Conservation (phyloP, 73 alveolate species). For the Symbiodinium pilosum region DNA sequence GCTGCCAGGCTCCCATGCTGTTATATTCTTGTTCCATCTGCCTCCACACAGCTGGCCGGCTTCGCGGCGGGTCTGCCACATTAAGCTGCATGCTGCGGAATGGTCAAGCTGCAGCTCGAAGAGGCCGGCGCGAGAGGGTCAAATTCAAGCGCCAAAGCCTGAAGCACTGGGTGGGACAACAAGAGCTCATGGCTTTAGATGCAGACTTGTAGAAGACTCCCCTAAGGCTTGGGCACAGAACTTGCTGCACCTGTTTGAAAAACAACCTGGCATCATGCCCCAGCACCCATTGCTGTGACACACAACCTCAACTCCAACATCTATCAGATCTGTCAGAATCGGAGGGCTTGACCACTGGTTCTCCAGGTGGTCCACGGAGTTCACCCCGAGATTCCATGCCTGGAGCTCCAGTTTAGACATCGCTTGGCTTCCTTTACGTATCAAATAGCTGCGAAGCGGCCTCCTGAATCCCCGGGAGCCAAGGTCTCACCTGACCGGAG, state of each 20-base stretch:
- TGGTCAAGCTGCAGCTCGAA: background rate
- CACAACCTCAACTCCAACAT: background rate
- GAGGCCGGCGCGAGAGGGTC: background rate
- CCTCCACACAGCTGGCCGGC: background rate
- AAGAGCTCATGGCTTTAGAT: too few relatives aligned
- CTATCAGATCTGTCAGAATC: background rate
- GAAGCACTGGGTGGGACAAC: background rate
- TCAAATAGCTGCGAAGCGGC: too few relatives aligned
- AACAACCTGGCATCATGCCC: background rate
- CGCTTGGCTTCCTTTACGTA: too few relatives aligned
- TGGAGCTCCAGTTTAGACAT: too few relatives aligned
- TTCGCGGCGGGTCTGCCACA: background rate
- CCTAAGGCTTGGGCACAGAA: background rate
- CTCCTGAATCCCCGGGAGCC: background rate
- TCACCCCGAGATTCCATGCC: background rate
- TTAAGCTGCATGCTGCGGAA: background rate
- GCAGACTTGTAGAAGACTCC: too few relatives aligned
- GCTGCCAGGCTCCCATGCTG: background rate
- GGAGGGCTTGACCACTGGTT: background rate
- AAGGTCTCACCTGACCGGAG: background rate
- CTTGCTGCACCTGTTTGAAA: background rate
- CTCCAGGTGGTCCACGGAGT: conserved; percentile 8
- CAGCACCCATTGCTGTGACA: background rate
- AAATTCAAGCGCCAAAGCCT: conserved; percentile 13
- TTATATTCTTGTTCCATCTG: background rate